Evolutionary conservation across 257 asterid genomes (phyloP), one percentile per base, ranked within the genome.

Genomic region (Nicotiana tabacum): DNA sequence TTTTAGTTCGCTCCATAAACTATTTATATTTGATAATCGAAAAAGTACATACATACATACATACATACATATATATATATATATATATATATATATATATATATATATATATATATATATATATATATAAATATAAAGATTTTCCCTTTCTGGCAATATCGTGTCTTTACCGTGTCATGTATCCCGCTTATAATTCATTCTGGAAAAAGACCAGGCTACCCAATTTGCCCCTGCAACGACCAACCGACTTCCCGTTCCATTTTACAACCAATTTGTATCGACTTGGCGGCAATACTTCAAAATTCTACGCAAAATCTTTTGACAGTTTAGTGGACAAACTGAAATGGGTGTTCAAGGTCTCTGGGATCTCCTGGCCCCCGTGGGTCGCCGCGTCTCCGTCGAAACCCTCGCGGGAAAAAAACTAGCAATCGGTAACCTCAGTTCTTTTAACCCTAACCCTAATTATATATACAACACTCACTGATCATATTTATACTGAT

Each of bases 341-440:
- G 84, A 33, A 27, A 85, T 95, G 99, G 99, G 99, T 77, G 99
- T 96, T 72, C 99, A 96, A 86, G 97, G 97, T 60, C 92, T 95
- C 27, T 95, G 99, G 99, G 97, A 95, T 51, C 97, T 95, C 81
- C 87, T 95, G 33, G 92, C 99, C 77, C 99, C 99, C 69, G 98
- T 92, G 84, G 99, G 99, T 77, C 98, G 99, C 84, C 96, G 99
- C 62, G 99, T 95, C 48, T 95, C 99, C 32, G 98, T 95, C 70
- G 99, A 95, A 87, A 95, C 97, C 77, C 97, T 95, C 48, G 86
- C 98, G 84, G 98, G 99, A 1, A 94, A 92, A 77, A 92, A 89
- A 84, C 96, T 95, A 87, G 98, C 98, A 24, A 95, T 95, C 81
- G 97, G 99, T 95, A 88, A 24, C 33, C 9, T n/a, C 68, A n/a